phyloP scores from a whole-genome alignment of 495 filamentous ascomycete genomes.

The Xylaria sp. region DNA sequence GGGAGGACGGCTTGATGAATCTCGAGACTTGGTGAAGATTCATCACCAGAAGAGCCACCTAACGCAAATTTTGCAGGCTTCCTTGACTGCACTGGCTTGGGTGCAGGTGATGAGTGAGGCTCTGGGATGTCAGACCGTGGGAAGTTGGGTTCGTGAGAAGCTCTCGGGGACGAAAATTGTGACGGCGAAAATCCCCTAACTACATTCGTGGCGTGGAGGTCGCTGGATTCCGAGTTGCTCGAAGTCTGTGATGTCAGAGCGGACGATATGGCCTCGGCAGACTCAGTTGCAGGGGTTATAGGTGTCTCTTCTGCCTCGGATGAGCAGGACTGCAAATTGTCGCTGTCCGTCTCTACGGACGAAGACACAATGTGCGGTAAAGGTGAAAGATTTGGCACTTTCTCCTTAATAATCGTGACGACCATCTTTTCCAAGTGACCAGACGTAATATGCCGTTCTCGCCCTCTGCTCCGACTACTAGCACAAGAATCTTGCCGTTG shows the following conservation, averaged over 20 bases:
- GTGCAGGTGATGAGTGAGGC: conserved; percentile 52
- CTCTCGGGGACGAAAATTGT: conserved; percentile 67
- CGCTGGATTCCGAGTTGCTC: conserved; percentile 25
- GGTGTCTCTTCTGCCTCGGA: conserved; percentile 41
- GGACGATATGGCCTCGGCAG: conserved; percentile 14
- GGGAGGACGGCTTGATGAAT: conserved; percentile 56
- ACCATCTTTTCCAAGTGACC: conserved; percentile 90
- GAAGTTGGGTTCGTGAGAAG: conserved; percentile 38
- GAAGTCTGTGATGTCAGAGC: conserved; percentile 16
- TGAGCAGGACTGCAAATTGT: conserved; percentile 34
- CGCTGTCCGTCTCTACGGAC: conserved; percentile 34
- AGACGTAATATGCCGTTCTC: conserved; percentile 90
- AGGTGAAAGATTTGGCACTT: conserved; percentile 67
- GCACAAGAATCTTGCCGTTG: conserved; percentile 61
- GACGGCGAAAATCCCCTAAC: conserved; percentile 88
- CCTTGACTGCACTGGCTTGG: conserved; percentile 55
- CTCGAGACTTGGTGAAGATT: conserved; percentile 56
- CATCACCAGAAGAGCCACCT: conserved; percentile 59
- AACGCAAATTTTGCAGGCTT: conserved; percentile 62
- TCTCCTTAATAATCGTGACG: conserved; percentile 79
- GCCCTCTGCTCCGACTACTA: conserved; percentile 68
- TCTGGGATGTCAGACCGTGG: conserved; percentile 47
- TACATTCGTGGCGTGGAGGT: conserved; percentile 63
- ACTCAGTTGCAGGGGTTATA: conserved; percentile 27
- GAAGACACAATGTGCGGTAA: conserved; percentile 58